These are phyloP conservation scores for Venturia pyrina DNA, from an alignment of 2,329 filamentous ascomycete genomes.

Conservation along the genomic window DNA sequence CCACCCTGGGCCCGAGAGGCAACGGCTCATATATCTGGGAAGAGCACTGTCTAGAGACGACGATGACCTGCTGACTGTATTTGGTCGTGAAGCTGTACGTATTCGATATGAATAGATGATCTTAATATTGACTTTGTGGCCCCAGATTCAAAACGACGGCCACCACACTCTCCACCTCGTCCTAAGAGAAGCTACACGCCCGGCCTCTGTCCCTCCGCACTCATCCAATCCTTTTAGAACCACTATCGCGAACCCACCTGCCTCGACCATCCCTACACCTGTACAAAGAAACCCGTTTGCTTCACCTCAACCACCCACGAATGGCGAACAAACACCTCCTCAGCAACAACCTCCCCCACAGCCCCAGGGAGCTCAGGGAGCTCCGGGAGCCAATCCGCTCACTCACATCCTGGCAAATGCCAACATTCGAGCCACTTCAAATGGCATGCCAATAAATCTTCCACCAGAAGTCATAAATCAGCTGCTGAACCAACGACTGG, in stretches of 20 bases:
- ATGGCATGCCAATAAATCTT: constrained; percentile 6
- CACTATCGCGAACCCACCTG: background rate
- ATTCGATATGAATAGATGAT: background rate
- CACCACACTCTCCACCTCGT: constrained; percentile 29
- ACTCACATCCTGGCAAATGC: constrained; percentile 5
- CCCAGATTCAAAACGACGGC: constrained; percentile 25
- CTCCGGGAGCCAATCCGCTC: background rate
- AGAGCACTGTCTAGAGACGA: constrained; percentile 40
- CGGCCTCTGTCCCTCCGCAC: background rate
- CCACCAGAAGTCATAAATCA: constrained; percentile 11
- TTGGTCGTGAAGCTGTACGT: constrained; percentile 26
- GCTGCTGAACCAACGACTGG: constrained; percentile 13
- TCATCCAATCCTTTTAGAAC: background rate
- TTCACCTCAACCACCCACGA: constrained; percentile 13
- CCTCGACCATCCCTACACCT: constrained; percentile 1
- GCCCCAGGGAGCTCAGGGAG: background rate
- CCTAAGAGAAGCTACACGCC: constrained; percentile 23
- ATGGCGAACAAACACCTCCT: constrained; percentile 14
- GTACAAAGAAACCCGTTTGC: constrained; percentile 9
- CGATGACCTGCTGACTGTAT: constrained; percentile 38
- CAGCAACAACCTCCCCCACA: constrained; percentile 16
- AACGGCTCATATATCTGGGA: constrained; percentile 50
- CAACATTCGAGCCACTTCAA: constrained; percentile 8
- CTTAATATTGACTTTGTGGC: background rate
- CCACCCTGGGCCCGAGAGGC: constrained; percentile 28